Evolutionary conservation across 441 rosid species (phyloP).

Genomic region (Geranium incanum): DNA sequence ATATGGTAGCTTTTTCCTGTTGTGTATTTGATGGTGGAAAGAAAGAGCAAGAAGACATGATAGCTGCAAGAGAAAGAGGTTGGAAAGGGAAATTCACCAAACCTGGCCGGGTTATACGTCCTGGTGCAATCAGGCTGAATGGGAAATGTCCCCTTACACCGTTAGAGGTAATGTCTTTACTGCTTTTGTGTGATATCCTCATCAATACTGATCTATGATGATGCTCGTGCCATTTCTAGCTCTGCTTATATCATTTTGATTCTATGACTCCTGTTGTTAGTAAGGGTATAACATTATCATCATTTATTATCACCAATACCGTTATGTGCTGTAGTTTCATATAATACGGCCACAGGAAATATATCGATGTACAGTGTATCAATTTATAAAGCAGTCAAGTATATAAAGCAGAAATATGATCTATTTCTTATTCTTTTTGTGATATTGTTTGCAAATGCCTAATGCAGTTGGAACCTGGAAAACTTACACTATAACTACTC

Average conservation of each 20-base stretch:
- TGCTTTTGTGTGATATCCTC: neutral
- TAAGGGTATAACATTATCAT: neutral
- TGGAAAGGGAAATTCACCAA: slow-evolving; percentile 99
- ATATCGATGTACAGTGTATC: neutral
- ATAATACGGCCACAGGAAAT: neutral
- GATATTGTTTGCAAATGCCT: neutral
- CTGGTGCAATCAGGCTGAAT: slow-evolving; percentile 91
- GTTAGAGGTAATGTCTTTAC: slow-evolving; percentile 58
- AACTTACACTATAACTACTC: neutral
- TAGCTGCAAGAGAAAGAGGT: slow-evolving; percentile 92
- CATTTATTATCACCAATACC: neutral
- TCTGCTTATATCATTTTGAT: neutral
- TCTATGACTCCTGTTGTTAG: neutral
- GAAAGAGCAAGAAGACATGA: slow-evolving; percentile 82
- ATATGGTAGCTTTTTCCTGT: slow-evolving; percentile 99
- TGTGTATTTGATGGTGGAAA: slow-evolving; percentile 94
- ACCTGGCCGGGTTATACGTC: slow-evolving; percentile 95
- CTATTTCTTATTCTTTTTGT: neutral
- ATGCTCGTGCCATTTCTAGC: neutral
- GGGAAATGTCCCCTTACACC: slow-evolving; percentile 99
- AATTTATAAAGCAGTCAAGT: neutral
- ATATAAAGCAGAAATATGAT: neutral
- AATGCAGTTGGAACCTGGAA: neutral
- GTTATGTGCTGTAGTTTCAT: neutral
- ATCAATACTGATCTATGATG: neutral